Conservation (phyloP, 371 early-diverging fungal species). For the Cokeromyces recurvatus region DNA sequence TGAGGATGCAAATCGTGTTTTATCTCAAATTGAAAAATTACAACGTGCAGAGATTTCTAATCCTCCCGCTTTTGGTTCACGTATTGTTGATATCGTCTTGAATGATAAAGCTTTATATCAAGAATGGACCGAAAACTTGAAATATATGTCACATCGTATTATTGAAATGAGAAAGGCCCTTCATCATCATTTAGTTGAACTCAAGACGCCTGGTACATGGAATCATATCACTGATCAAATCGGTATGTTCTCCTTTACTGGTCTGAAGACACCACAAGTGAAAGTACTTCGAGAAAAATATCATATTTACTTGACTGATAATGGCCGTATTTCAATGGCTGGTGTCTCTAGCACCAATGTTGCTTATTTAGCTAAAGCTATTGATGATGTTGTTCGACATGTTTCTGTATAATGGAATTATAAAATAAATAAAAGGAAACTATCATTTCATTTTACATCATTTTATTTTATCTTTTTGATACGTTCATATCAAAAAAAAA, state of each 20-base stretch:
- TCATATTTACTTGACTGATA: constrained; percentile 90
- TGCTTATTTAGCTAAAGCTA: constrained; percentile 75
- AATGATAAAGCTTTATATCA: constrained; percentile 70
- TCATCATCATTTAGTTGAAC: constrained; percentile 53
- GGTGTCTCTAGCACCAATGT: constrained; percentile 85
- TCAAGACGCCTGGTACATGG: constrained; percentile 92
- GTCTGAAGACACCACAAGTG: constrained; percentile 70
- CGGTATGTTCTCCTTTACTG: constrained; percentile 97
- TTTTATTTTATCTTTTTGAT: no score
- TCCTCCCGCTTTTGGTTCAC: constrained; percentile 87
- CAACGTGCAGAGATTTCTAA: constrained; percentile 86
- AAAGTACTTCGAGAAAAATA: constrained; percentile 74
- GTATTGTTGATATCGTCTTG: constrained; percentile 81
- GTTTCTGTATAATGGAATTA: constrained; percentile 13
- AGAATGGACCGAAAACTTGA: constrained; percentile 82
- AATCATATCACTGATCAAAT: constrained; percentile 92
- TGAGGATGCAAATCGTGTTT: constrained; percentile 51
- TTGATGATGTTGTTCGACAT: constrained; percentile 73
- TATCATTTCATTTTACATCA: no score
- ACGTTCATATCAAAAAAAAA: no score
- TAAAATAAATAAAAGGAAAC: not conserved
- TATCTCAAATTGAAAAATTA: constrained; percentile 80
- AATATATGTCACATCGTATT: constrained; percentile 87
- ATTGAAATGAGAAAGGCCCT: constrained; percentile 78
- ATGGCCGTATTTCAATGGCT: constrained; percentile 94